A percentile compares a stretch with the other conserved stretches of the same genome.
These are phyloP conservation scores for Pneumocystis wakefieldiae DNA, from an alignment of 1,139 yeast genomes.

Conservation along the genomic window DNA sequence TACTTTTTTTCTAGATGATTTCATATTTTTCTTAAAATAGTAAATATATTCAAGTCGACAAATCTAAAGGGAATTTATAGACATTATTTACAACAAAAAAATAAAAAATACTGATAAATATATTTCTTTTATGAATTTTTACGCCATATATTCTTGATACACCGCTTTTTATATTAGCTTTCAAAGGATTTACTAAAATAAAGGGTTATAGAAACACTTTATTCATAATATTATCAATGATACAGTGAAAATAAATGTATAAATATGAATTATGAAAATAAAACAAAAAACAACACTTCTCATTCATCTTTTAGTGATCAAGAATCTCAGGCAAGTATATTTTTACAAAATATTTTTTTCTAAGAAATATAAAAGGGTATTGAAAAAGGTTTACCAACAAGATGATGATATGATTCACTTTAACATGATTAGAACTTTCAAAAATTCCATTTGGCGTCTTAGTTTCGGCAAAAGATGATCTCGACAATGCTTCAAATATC, in stretches of 20 bases:
- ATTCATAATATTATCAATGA: too few relatives aligned
- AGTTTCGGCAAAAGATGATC: not conserved
- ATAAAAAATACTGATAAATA: not conserved
- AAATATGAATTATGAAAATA: too few relatives aligned
- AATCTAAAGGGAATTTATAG: too few relatives aligned
- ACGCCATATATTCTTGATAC: not conserved
- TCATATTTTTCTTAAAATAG: too few relatives aligned
- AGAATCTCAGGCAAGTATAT: too few relatives aligned
- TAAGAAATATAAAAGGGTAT: not conserved
- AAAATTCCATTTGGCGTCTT: not conserved
- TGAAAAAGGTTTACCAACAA: not conserved
- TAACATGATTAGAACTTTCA: not conserved
- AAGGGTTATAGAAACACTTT: not conserved
- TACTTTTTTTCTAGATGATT: too few relatives aligned
- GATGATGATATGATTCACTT: not conserved
- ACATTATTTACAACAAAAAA: not conserved
- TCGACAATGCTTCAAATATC: not conserved
- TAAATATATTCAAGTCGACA: too few relatives aligned
- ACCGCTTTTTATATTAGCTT: not conserved
- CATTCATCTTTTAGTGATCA: too few relatives aligned
- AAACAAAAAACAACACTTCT: too few relatives aligned
- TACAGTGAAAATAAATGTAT: not conserved
- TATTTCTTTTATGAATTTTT: not conserved
- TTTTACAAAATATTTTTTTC: not conserved
- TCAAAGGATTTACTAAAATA: not conserved